phyloP scores from a whole-genome alignment of 768 basidiomycete genomes.

The Ephemerocybe angulata region DNA sequence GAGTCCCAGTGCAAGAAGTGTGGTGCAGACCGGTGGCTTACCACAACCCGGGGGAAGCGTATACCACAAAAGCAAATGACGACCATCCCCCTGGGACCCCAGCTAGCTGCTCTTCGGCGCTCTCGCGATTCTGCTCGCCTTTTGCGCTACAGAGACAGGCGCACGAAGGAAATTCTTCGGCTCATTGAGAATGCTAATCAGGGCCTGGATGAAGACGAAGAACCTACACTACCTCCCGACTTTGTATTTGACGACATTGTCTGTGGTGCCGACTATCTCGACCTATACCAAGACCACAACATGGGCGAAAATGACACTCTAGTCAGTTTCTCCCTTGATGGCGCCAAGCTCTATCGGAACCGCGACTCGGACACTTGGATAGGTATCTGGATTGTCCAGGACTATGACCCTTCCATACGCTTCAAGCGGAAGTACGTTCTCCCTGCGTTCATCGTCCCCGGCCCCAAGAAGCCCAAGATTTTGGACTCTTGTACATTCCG shows the following conservation, averaged over 20 bases:
- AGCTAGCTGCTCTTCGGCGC: slow-evolving; percentile 36
- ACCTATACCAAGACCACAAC: slow-evolving; percentile 12
- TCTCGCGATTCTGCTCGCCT: slow-evolving; percentile 16
- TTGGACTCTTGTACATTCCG: slow-evolving; percentile 33
- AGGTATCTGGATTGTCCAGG: slow-evolving; percentile 29
- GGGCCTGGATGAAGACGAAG: background rate
- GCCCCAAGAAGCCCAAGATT: slow-evolving; percentile 35
- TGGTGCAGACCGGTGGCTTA: slow-evolving; percentile 4
- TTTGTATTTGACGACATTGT: slow-evolving; percentile 19
- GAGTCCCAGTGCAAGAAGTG: slow-evolving; percentile 17
- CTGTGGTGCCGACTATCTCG: slow-evolving; percentile 23
- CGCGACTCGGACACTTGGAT: slow-evolving; percentile 43
- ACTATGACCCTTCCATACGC: slow-evolving; percentile 24
- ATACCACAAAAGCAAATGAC: slow-evolving; percentile 24
- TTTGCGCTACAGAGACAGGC: slow-evolving; percentile 24
- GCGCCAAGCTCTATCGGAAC: slow-evolving; percentile 38
- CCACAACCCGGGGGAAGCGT: slow-evolving; percentile 1
- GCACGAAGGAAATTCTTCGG: slow-evolving; percentile 16
- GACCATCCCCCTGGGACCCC: slow-evolving; percentile 40
- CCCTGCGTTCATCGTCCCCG: slow-evolving; percentile 30
- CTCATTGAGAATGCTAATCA: slow-evolving; percentile 5
- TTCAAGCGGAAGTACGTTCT: slow-evolving; percentile 31
- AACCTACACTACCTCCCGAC: background rate
- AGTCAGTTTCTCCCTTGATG: slow-evolving; percentile 34
- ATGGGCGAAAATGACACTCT: slow-evolving; percentile 27